Conservation (phyloP, 768 basidiomycete species). For the Macrocybe gigantea region DNA sequence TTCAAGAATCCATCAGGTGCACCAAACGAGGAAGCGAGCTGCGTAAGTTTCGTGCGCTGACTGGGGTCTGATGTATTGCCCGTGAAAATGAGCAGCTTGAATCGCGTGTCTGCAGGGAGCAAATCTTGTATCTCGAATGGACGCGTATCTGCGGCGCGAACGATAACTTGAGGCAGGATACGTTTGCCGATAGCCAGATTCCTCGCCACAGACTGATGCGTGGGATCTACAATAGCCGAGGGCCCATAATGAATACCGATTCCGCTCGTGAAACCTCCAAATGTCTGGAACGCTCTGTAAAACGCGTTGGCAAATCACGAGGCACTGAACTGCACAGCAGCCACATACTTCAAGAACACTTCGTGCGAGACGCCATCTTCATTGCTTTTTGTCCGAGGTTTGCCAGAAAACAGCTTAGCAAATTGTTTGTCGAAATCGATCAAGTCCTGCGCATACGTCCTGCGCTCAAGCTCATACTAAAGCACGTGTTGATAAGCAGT, state of each 20-base stretch:
- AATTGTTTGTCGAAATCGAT: slow-evolving; percentile 68
- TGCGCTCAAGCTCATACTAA: slow-evolving; percentile 66
- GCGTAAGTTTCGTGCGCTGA: slow-evolving; percentile 22
- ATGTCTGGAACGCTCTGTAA: slow-evolving; percentile 42
- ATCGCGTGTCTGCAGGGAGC: slow-evolving; percentile 43
- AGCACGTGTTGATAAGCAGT: background rate
- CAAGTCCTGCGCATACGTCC: slow-evolving; percentile 64
- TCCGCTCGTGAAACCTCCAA: slow-evolving; percentile 50
- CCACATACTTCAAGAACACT: slow-evolving; percentile 39
- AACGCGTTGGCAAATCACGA: background rate
- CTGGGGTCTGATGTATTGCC: slow-evolving; percentile 32
- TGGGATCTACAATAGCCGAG: slow-evolving; percentile 36
- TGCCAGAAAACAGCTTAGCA: slow-evolving; percentile 61
- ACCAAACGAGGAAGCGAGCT: slow-evolving; percentile 27
- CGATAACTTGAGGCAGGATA: slow-evolving; percentile 40
- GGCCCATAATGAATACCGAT: slow-evolving; percentile 47
- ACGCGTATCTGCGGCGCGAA: slow-evolving; percentile 44
- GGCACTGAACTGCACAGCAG: background rate
- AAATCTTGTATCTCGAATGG: slow-evolving; percentile 51
- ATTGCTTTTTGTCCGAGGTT: slow-evolving; percentile 44
- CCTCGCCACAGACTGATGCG: slow-evolving; percentile 29
- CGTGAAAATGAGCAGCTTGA: slow-evolving; percentile 50
- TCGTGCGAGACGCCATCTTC: slow-evolving; percentile 47
- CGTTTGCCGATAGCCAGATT: slow-evolving; percentile 47
- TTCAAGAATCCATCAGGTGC: slow-evolving; percentile 18